phyloP scores from a whole-genome alignment of 2,329 filamentous ascomycete species.

The Calonectria multiphialidica region DNA sequence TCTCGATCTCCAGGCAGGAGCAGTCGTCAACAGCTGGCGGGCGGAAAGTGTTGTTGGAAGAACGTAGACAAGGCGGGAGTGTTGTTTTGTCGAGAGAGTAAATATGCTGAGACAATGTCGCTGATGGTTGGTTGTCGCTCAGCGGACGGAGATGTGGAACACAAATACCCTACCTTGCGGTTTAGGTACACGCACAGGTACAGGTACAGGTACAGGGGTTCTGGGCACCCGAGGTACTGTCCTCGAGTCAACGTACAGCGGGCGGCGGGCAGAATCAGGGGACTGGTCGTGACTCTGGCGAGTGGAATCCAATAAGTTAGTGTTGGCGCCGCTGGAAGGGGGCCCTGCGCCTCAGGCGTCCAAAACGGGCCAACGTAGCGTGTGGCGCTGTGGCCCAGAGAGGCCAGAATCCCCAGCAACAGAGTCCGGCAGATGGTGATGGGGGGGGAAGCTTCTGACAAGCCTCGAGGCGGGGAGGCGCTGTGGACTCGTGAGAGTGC shows the following conservation, averaged over 20 bases:
- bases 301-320: slow-evolving; percentile 11
- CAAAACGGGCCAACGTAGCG: slow-evolving; percentile 18
- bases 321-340: background rate
- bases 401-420: background rate
- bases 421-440: background rate
- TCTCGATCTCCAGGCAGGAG: slow-evolving; percentile 24
- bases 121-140: slow-evolving; percentile 20
- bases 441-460: slow-evolving; percentile 2
- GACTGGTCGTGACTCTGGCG: slow-evolving; percentile 1
- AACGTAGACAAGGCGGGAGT: background rate
- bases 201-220: background rate
- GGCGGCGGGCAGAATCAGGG: slow-evolving; percentile 12
- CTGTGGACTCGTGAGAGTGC: background rate
- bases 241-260: slow-evolving; percentile 2
- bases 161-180: slow-evolving; percentile 12
- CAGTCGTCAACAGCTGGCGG: background rate
- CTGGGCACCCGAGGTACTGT: background rate
- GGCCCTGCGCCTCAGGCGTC: slow-evolving; percentile 18
- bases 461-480: slow-evolving; percentile 7
- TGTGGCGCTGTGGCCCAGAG: slow-evolving; percentile 15
- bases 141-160: slow-evolving; percentile 22
- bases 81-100: slow-evolving; percentile 9
- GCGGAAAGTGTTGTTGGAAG: background rate
- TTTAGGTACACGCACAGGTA: slow-evolving; percentile 17
- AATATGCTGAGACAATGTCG: slow-evolving; percentile 19